These are phyloP conservation scores for Circinella minor DNA, from an alignment of 371 early-diverging fungal genomes.

Conservation along the genomic window DNA sequence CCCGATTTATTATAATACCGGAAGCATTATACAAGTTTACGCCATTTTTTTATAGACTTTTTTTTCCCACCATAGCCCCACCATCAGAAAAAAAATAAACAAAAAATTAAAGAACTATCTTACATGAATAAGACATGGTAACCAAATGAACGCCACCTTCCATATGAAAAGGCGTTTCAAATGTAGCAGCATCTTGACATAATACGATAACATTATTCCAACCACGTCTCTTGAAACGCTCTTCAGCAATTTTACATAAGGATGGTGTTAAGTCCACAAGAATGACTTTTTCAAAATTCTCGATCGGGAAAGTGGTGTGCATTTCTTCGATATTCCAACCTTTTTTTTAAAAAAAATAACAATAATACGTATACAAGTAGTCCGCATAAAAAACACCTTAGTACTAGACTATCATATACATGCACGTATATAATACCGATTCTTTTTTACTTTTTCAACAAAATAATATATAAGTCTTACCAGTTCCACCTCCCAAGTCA, in stretches of 20 bases:
- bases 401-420: no score
- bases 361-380: no score
- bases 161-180: conserved; percentile 63
- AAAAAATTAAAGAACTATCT: conserved; percentile 6
- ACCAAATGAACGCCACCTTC: conserved; percentile 75
- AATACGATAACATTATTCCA: conserved; percentile 83
- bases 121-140: conserved; percentile 85
- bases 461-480: conserved; percentile 27
- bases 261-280: conserved; percentile 87
- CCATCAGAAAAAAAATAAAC: not conserved
- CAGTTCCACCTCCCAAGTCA: conserved; percentile 88
- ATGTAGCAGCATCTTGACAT: conserved; percentile 79
- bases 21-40: no score
- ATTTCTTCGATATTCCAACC: conserved; percentile 88
- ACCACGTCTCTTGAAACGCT: conserved; percentile 73
- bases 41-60: not conserved
- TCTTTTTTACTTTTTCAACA: conserved; percentile 5
- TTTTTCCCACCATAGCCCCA: not conserved
- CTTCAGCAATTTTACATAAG: conserved; percentile 78
- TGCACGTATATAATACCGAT: not conserved
- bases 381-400: no score
- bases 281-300: conserved; percentile 77
- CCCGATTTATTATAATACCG: no score
- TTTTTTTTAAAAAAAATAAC: conserved; percentile 9
- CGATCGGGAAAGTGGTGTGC: conserved; percentile 74